Evolutionary conservation across 106 monocot species (phyloP), one percentile per base, ranked within the genome.

Genomic region (Dendrobium nobile): DNA sequence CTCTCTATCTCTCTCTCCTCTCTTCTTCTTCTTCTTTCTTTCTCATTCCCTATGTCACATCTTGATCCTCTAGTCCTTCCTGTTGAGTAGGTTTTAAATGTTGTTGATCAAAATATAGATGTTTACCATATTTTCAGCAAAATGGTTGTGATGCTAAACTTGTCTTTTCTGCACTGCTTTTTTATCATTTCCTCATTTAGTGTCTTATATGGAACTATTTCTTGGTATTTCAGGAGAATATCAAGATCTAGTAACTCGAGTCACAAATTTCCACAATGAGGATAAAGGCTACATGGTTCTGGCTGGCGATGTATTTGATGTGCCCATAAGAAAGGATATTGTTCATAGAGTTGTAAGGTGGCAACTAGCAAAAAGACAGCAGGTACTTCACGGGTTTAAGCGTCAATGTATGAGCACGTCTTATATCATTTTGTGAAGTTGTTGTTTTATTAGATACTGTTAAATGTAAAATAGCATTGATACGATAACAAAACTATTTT

Each of bases 281-380:
- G 95, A 92, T 56, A 95, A 87, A 72, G 92, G 95, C 54, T 84
- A 87, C 47, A 92, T 90, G 83, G 88, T 92, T 85, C 87, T 95
- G 73, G 89, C 88, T 65, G 95, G 95, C 51, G 95, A 95, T 86
- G 95, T 95, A 58, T 95, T 95, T 87, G 90, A 95, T 85, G 95
- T 92, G 20, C 95, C 95, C 10, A 90, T 92, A 56, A 92, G 90
- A 77, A 95, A 88, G 68, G 95, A 95, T 80, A 90, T 92, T 15
- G 54, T 95, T 84, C 95, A 95, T 37, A 82, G 88, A 56, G 95
- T 95, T 81, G 95, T 95, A 48, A 82, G 86, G 43, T 95, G 95
- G 95, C 95, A 95, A 68, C 95, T 95, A 77, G 95, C 95, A 59
- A 95, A 95, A 79, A 78, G 92, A 17, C 95, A 89, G 45, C 92